Base-by-base conservation (phyloP, 2,329 filamentous ascomycete genomes). In the Hypomyces rosellus region DNA sequence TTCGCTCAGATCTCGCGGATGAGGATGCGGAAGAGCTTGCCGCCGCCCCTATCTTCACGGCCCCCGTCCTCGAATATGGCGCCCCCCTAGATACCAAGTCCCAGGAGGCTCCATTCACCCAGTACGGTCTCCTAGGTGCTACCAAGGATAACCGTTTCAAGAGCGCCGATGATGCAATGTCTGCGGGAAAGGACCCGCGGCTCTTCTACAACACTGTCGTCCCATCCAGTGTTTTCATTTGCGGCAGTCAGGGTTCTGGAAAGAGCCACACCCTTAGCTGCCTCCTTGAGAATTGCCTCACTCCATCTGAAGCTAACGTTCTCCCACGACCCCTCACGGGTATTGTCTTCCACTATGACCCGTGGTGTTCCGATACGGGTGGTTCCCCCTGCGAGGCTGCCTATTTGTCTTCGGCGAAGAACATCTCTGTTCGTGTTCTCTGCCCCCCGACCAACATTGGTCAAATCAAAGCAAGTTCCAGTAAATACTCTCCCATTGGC, bases 301-400 rank as follows among this genome's bases (percentile, higher is more conserved):
- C 81, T 1, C 57, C 62, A 0, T 76, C 69, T 0, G 57, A 62
- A 0, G 66, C 75, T 0, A 77, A 75, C 6, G 60, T 63, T 0
- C 66, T 84, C 1, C 69, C 72, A 0, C 67, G 67, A 0, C 81
- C 81, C 0, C 65, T 86, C 0, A 78, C 80, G 0, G 82, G 78
- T 0, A 65, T 87, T 0, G 76, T 87, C 0, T 86, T 87, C 45
- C 82, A 86, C 54, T 86, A 83, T 51, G 81, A 84, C 55, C 74
- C 72, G 0, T 80, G 78, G 53, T 70, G 72, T 11, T 77, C 72
- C 0, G 73, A 77, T 40, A 58, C 61, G 0, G 65, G 70, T 1
- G 75, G 75, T 12, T 69, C 68, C 0, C 74, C 81, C 1, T 84
- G 81, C 50, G 83, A 87, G 60, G 81, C 77, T 0, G 80, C 81